Conservation (phyloP, 768 basidiomycete species). For the Mycena venus region DNA sequence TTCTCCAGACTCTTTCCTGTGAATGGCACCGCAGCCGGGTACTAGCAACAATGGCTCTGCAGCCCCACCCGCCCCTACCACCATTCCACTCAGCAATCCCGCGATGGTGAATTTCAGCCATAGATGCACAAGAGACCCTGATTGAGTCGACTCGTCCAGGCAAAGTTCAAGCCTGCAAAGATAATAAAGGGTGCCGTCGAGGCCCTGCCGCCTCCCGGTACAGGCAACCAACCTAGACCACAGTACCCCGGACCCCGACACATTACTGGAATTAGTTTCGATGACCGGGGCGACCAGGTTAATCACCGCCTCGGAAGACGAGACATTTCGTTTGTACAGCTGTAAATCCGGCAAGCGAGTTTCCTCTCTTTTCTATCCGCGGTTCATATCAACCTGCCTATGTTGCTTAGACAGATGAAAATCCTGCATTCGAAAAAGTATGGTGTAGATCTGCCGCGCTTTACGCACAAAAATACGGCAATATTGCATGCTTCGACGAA, state of each 20-base stretch:
- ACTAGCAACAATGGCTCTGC: constrained; percentile 44
- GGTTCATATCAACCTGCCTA: constrained; percentile 37
- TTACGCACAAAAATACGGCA: constrained; percentile 90
- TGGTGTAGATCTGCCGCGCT: constrained; percentile 93
- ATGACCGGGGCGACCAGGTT: constrained; percentile 89
- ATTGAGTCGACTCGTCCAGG: constrained; percentile 52
- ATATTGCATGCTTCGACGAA: constrained; percentile 95
- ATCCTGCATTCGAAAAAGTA: constrained; percentile 95
- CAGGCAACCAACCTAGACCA: constrained; percentile 45
- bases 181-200: constrained; percentile 89
- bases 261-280: constrained; percentile 91
- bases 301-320: constrained; percentile 94
- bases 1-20: constrained; percentile 3
- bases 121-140: constrained; percentile 2
- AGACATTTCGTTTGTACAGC: constrained; percentile 90
- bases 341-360: constrained; percentile 96
- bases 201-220: constrained; percentile 59
- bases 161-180: constrained; percentile 88
- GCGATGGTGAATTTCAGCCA: constrained; percentile 61
- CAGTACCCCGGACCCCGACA: constrained; percentile 70
- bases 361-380: constrained; percentile 36
- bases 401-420: constrained; percentile 78
- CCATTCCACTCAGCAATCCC: constrained; percentile 59
- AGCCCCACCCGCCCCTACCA: constrained; percentile 42
- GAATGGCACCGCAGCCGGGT: constrained; percentile 62